phyloP scores from a whole-genome alignment of 2,329 filamentous ascomycete genomes.

The Arachnomyces sp. region DNA sequence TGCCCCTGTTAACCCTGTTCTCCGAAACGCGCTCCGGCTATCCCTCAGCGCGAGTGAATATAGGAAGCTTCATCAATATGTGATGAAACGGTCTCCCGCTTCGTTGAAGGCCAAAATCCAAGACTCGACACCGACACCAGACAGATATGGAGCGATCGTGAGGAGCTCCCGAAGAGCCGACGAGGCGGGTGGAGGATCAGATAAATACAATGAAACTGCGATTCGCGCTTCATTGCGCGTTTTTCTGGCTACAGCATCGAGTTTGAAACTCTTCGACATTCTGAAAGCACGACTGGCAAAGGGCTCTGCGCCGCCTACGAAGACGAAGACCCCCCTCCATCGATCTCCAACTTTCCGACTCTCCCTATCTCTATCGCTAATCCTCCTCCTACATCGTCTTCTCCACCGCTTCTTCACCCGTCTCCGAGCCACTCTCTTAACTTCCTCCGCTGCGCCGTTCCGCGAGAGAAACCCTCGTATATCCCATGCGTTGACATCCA shows the following conservation, averaged over 20 bases:
- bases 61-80: slow-evolving; percentile 70
- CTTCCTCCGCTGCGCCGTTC: slow-evolving; percentile 72
- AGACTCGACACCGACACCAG: slow-evolving; percentile 44
- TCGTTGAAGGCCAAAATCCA: slow-evolving; percentile 36
- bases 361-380: slow-evolving; percentile 72
- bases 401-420: slow-evolving; percentile 83
- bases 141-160: slow-evolving; percentile 44
- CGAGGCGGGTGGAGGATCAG: slow-evolving; percentile 22
- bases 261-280: slow-evolving; percentile 55
- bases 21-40: slow-evolving; percentile 80
- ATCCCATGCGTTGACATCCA: slow-evolving; percentile 66
- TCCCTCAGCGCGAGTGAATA: slow-evolving; percentile 79
- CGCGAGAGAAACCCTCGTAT: slow-evolving; percentile 72
- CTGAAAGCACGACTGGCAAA: slow-evolving; percentile 24
- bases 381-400: slow-evolving; percentile 79
- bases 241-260: slow-evolving; percentile 55
- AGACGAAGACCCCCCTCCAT: slow-evolving; percentile 33
- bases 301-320: slow-evolving; percentile 18
- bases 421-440: slow-evolving; percentile 68
- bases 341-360: slow-evolving; percentile 63
- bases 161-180: slow-evolving; percentile 13
- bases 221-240: slow-evolving; percentile 63
- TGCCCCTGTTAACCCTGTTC: slow-evolving; percentile 53
- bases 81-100: slow-evolving; percentile 61
- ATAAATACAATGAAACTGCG: slow-evolving; percentile 63